These are phyloP conservation scores for Taiwanofungus camphoratus DNA, from an alignment of 1,284 basidiomycete species.

Conservation along the genomic window DNA sequence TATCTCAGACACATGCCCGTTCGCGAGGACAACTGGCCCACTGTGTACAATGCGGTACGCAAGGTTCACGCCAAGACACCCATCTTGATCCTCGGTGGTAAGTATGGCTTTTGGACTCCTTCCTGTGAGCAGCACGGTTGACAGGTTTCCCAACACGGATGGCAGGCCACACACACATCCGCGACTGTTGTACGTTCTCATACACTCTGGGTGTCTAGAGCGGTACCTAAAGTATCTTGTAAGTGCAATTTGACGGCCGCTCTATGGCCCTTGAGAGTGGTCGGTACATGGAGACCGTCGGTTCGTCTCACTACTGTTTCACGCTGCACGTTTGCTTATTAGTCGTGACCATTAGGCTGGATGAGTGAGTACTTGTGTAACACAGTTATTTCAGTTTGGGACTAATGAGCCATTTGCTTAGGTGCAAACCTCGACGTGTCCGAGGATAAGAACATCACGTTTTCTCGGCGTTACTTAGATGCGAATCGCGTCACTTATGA, in stretches of 20 bases:
- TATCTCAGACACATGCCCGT: constrained; percentile 66
- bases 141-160: not conserved
- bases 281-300: constrained; percentile 84
- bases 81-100: constrained; percentile 75
- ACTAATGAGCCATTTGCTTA: constrained; percentile 21
- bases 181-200: constrained; percentile 61
- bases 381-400: not conserved
- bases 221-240: not conserved
- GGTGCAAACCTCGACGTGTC: constrained; percentile 47
- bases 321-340: not conserved
- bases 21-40: constrained; percentile 54
- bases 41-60: constrained; percentile 72
- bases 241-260: constrained; percentile 54
- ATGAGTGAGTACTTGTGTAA: constrained; percentile 34
- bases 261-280: constrained; percentile 76
- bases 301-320: constrained; percentile 29
- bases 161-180: constrained; percentile 69
- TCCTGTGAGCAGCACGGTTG: not conserved
- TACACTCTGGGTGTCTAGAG: too few species aligned
- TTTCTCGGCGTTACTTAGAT: constrained; percentile 69
- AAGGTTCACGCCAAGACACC: constrained; percentile 67
- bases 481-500: constrained; percentile 69
- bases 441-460: constrained; percentile 45
- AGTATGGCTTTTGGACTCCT: constrained; percentile 7
- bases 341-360: constrained; percentile 27